Evolutionary conservation across 148 eudicot species (phyloP), one percentile per base, ranked within the genome.

Genomic region (Camellia sinensis): DNA sequence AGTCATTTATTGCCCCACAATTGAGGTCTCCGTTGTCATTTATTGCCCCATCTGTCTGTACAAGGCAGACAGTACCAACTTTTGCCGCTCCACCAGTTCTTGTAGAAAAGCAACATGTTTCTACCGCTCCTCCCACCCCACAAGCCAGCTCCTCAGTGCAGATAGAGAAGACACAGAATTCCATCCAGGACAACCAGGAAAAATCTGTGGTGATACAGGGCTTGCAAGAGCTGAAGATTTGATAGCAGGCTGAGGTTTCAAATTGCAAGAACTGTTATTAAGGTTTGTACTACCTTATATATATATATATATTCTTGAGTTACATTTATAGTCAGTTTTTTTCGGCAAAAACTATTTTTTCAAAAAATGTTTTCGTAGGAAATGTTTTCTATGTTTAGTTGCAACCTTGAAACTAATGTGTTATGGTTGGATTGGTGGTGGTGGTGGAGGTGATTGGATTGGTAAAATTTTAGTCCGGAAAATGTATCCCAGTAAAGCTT

Each of bases 21-120:
- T 66, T 79, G 19, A 82, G 74, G 79, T 82, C 84, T 48, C 83
- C 85, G 19, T 43, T 77, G 8, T 37, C 81, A 70, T 61, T 78
- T 5, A 59, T 83, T 52, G 87, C 92, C 54, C 92, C 90, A 67
- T 89, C 94, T 43, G 91, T 89, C 60, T 86, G 77, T 57, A 41
- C 84, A 48, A 86, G 90, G 77, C 92, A 84, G 69, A 82, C 84
- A n/a, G 80, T 87, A 77, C 89, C 88, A 40, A 88, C 75, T 77
- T 87, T 54, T 83, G 84, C 91, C 59, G 79, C 91, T 57, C 86
- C 91, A 41, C 76, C 88, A 7, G 81, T 83, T 83, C 59, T 61
- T 22, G 17, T 68, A 19, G 82, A 81, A 78, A 86, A 87, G 45
- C 53, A 18, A 63, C 60, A 77, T n/a, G 72, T 80, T 78, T 67